Evolutionary conservation across 2,329 filamentous ascomycete species (phyloP), one percentile per base, ranked within the genome.

Genomic region (Lasiodiplodia sp.): DNA sequence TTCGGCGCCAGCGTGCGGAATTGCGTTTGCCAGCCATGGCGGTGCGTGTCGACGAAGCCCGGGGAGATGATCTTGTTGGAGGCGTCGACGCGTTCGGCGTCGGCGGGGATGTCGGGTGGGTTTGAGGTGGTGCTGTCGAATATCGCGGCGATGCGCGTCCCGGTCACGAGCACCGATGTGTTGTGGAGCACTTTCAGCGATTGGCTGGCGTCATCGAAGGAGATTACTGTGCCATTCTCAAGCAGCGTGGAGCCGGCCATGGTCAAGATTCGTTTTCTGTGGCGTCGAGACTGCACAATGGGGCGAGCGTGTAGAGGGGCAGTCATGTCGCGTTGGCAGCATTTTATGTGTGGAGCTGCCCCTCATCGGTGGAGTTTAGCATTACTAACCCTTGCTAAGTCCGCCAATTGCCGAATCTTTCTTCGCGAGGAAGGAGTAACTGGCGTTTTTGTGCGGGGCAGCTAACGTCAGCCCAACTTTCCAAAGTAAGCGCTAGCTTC

Each of bases 21-120:
- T 1, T 80, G 83, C 0, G 87, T 87, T 72, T 88, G 85, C 87
- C 86, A 73, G 49, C 71, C 25, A 44, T 76, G 74, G 2, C 82
- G 83, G 71, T 88, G 87, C 0, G 86, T 88, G 74, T 88, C 84
- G 68, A 88, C 79, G 75, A 88, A 87, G 11, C 87, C 86, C 0
- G 86, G 84, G 0, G 82, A 82, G 65, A 88, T 79, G 69, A 87
- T 88, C 71, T 86, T 83, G 68, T 79, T 77, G 0, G 79, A 78
- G 18, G 80, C 80, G 68, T 87, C 80, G 11, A 87, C 73, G 0
- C 80, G 69, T 60, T 85, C 79, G 1, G 79, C 80, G 25, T 76
- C 73, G 0, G 66, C 51, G 1, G 79, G 79, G 3, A 79, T 37
- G 16, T 69, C 66, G 2, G 63, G 71, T 25, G 69, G 58, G 21